Percentiles rank a stretch among this genome's conserved stretches.
These are phyloP conservation scores for Endothia cerciana DNA, from an alignment of 2,329 filamentous ascomycete genomes.

Conservation along the genomic window DNA sequence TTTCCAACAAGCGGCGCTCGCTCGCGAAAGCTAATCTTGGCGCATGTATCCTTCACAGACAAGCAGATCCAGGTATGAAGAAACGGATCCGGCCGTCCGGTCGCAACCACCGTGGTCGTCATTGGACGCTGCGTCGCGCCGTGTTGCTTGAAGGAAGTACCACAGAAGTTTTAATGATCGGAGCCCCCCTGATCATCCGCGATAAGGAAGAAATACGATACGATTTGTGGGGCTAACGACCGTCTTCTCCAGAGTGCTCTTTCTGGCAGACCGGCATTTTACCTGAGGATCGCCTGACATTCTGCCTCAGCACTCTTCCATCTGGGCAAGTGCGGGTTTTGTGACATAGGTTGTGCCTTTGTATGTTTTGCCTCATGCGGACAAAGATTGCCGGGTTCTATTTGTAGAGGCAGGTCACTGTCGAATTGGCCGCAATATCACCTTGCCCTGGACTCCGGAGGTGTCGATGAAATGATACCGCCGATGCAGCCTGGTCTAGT, in stretches of 20 bases:
- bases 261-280: background rate
- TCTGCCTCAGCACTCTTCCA: background rate
- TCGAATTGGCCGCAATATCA: background rate
- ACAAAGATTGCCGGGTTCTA: background rate
- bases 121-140: conserved; percentile 20
- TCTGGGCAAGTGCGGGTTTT: conserved; percentile 3
- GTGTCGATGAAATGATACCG: conserved; percentile 16
- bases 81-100: conserved; percentile 23
- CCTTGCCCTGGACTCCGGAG: conserved; percentile 7
- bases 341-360: background rate
- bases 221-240: conserved; percentile 1
- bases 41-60: conserved; percentile 9
- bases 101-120: conserved; percentile 25
- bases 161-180: conserved; percentile 21
- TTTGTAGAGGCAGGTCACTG: conserved; percentile 7
- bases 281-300: background rate
- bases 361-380: conserved; percentile 3
- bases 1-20: background rate
- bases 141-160: conserved; percentile 18
- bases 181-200: conserved; percentile 18
- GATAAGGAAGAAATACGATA: conserved; percentile 16
- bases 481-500: conserved; percentile 20
- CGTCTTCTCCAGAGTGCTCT: background rate
- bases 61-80: conserved; percentile 17
- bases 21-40: conserved; percentile 13